phyloP scores from a whole-genome alignment of 495 filamentous ascomycete genomes.

The Chaetomium fimeti region DNA sequence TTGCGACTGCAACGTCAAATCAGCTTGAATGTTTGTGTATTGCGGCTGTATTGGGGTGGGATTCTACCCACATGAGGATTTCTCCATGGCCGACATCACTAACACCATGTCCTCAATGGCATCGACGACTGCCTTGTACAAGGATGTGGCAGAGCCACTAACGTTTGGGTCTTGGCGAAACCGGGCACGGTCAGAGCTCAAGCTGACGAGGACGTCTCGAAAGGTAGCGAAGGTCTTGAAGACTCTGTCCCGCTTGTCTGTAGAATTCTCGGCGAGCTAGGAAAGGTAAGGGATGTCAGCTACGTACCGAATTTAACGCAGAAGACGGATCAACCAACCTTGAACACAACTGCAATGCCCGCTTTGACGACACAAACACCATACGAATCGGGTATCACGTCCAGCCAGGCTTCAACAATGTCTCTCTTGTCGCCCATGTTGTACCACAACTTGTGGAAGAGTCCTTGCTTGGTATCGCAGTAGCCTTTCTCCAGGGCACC shows the following conservation, averaged over 20 bases:
- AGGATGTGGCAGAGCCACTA: not conserved
- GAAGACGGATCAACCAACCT: not conserved
- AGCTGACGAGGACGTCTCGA: not conserved
- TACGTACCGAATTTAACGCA: too few species aligned
- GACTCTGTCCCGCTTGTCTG: not conserved
- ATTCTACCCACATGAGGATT: not conserved
- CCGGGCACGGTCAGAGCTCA: not conserved
- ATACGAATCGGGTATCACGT: slow-evolving; percentile 2
- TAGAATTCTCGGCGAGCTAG: slow-evolving; percentile 1
- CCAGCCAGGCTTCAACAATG: not conserved
- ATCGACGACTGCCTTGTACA: slow-evolving; percentile 4
- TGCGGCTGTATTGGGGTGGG: too few species aligned
- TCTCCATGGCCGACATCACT: not conserved
- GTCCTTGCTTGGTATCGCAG: not conserved
- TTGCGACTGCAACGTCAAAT: too few species aligned
- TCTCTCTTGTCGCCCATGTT: slow-evolving; percentile 3
- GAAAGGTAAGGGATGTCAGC: not conserved
- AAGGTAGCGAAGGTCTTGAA: not conserved
- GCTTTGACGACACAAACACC: slow-evolving; percentile 1
- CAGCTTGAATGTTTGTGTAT: too few species aligned
- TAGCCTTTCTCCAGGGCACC: not conserved
- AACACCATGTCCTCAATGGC: not conserved
- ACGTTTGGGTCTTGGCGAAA: not conserved
- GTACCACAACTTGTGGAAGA: not conserved
- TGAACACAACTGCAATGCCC: not conserved